Evolutionary conservation across 805 yeast species (phyloP), one percentile per base, ranked within the genome.

Genomic region (Saccharomyces eubayanus): DNA sequence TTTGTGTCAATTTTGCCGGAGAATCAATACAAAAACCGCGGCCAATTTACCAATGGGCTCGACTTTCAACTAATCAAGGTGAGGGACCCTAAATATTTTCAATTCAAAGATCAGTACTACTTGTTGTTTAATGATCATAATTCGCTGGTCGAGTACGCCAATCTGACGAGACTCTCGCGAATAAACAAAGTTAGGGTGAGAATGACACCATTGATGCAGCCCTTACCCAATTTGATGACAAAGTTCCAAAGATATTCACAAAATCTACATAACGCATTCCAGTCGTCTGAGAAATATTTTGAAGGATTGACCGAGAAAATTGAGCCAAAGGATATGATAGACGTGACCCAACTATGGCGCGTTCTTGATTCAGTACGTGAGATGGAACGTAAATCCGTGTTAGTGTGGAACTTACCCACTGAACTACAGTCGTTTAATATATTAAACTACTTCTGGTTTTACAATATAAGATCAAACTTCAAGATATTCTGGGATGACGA

Each of bases 341-440:
- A 6, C 27, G 11, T 14, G 3, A 12, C 14, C 12, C 14, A 4
- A n/a, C 8, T 28, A 1, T 8, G 11, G 20, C 43, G 28, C 9
- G 41, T 30, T 31, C 27, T 43, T n/a, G 49, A 47, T 43, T 53
- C 49, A 20, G 49, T 60, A 0, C 31, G 48, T 20, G 59, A 60
- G 1, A 50, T 65, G 2, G 63, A 65, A 54, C 45, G 51, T 31
- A 60, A 59, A 43, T 64, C 68, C 9, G 56, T 62, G 9, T 40
- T 67, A 24, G 59, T 66, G 3, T 67, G 71, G 70, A 65, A 67
- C 55, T 48, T 66, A 45, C 71, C 70, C 10, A 48, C 56, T 21
- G 53, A 54, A 21, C n/a, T 58, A 48, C 50, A 49, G 20, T 58
- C 65, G 2, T 45, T 46, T 36, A 53, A 60, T 29, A 47, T 65